These are phyloP conservation scores for Rhodotorula mucilaginosa DNA, from an alignment of 1,284 basidiomycete genomes.

Conservation along the genomic window DNA sequence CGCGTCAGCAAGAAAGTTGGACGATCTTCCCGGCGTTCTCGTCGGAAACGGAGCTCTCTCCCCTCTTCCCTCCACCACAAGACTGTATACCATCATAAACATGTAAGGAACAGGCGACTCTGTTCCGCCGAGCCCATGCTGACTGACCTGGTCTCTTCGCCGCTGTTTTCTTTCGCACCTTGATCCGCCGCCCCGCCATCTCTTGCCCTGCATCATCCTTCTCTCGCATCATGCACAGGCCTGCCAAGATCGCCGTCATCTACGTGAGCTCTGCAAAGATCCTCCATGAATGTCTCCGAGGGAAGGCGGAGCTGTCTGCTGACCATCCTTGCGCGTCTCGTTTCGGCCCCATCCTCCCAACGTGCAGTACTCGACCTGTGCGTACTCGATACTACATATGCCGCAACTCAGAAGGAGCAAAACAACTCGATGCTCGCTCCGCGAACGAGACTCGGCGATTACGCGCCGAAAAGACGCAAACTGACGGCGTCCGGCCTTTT, in stretches of 20 bases:
- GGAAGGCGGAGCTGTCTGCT: neutral
- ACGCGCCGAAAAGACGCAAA: neutral
- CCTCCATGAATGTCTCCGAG: neutral
- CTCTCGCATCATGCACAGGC: neutral
- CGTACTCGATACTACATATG: neutral
- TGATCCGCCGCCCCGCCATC: too few species aligned
- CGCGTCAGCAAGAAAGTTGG: too few species aligned
- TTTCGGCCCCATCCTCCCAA: neutral
- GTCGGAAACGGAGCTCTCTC: neutral
- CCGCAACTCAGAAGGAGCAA: too few species aligned
- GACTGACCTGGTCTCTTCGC: neutral
- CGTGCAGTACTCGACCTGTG: slow-evolving; percentile 8
- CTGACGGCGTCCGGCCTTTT: too few species aligned
- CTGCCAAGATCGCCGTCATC: slow-evolving; percentile 41
- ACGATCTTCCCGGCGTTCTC: too few species aligned
- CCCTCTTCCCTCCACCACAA: neutral
- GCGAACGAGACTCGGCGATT: neutral
- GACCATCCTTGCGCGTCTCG: neutral
- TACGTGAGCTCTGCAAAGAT: slow-evolving; percentile 11
- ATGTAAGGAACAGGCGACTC: too few species aligned
- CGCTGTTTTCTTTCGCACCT: neutral
- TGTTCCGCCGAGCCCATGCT: too few species aligned
- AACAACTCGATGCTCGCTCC: neutral
- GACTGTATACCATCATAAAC: neutral
- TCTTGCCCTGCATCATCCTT: neutral